phyloP scores from a whole-genome alignment of 495 filamentous ascomycete genomes.

The Aspergillus wentii region DNA sequence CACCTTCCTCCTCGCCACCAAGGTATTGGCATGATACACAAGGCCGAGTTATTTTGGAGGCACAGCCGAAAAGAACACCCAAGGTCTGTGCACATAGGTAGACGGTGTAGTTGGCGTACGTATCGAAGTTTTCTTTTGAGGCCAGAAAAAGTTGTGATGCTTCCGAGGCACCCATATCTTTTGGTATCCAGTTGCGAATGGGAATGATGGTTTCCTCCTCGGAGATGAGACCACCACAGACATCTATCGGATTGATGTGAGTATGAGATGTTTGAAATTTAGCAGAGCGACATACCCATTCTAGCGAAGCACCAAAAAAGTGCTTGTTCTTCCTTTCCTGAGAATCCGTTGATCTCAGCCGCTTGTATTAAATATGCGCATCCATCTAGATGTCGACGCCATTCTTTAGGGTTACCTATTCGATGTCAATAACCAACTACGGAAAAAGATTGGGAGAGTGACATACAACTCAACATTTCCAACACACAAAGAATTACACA shows the following conservation, averaged over 20 bases:
- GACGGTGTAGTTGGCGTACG: slow-evolving; percentile 40
- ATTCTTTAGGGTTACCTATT: slow-evolving; percentile 31
- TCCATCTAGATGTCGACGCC: slow-evolving; percentile 43
- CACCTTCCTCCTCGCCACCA: slow-evolving; percentile 13
- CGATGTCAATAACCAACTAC: background rate
- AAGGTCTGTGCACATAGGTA: slow-evolving; percentile 34
- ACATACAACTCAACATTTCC: slow-evolving; percentile 37
- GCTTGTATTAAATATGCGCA: slow-evolving; percentile 39
- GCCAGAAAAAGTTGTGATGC: slow-evolving; percentile 22
- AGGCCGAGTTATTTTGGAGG: slow-evolving; percentile 6
- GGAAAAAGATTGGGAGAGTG: background rate
- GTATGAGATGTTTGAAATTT: no score
- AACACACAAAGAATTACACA: slow-evolving; percentile 38
- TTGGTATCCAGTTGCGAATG: slow-evolving; percentile 28
- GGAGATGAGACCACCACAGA: slow-evolving; percentile 41
- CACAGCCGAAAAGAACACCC: slow-evolving; percentile 28
- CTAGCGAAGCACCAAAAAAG: slow-evolving; percentile 45
- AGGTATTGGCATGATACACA: slow-evolving; percentile 17
- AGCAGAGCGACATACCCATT: slow-evolving; percentile 28
- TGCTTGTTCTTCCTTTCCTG: slow-evolving; percentile 35
- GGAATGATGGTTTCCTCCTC: slow-evolving; percentile 33
- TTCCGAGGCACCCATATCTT: slow-evolving; percentile 19
- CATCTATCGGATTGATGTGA: slow-evolving; percentile 13
- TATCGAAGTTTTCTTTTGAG: slow-evolving; percentile 24
- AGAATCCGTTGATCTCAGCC: slow-evolving; percentile 33